A percentile compares a stretch with the other conserved stretches of the same genome.
phyloP scores from a whole-genome alignment of 306 rosid genomes.

The Lablab purpureus region DNA sequence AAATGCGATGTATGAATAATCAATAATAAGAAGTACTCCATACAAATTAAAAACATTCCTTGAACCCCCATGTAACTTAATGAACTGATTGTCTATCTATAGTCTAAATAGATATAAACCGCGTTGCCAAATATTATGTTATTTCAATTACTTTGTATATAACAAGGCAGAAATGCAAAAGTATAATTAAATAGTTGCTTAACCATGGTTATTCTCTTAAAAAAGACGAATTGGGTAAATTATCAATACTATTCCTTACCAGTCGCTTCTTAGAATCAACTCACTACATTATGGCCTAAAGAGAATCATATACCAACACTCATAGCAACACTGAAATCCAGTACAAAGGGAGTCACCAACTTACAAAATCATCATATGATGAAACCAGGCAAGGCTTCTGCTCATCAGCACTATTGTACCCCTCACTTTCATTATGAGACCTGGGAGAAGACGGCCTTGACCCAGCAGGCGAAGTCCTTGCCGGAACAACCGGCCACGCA shows the following conservation, averaged over 20 bases:
- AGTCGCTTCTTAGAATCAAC: slow-evolving; percentile 5
- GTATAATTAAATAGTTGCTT: neutral
- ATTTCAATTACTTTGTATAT: neutral
- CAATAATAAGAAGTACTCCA: neutral
- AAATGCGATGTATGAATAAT: slow-evolving; percentile 22
- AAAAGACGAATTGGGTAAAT: neutral
- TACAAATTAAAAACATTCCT: neutral
- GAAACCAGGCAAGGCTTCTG: slow-evolving; percentile 78
- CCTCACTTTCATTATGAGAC: slow-evolving; percentile 91
- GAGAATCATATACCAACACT: neutral
- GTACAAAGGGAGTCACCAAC: slow-evolving; percentile 43
- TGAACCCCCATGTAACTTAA: neutral
- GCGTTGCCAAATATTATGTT: slow-evolving; percentile 8
- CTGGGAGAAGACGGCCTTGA: slow-evolving; percentile 93
- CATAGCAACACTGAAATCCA: slow-evolving; percentile 7
- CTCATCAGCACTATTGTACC: slow-evolving; percentile 95
- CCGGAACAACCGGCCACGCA: slow-evolving; percentile 77
- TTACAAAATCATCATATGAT: slow-evolving; percentile 82
- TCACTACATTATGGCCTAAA: slow-evolving; percentile 10
- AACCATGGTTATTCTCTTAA: neutral
- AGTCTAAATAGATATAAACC: neutral
- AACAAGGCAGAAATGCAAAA: neutral
- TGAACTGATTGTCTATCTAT: neutral
- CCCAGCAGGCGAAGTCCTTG: slow-evolving; percentile 77
- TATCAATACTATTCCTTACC: neutral